Evolutionary conservation across 75 land plant genomes (phyloP).

Genomic region (Cupressus sempervirens): DNA sequence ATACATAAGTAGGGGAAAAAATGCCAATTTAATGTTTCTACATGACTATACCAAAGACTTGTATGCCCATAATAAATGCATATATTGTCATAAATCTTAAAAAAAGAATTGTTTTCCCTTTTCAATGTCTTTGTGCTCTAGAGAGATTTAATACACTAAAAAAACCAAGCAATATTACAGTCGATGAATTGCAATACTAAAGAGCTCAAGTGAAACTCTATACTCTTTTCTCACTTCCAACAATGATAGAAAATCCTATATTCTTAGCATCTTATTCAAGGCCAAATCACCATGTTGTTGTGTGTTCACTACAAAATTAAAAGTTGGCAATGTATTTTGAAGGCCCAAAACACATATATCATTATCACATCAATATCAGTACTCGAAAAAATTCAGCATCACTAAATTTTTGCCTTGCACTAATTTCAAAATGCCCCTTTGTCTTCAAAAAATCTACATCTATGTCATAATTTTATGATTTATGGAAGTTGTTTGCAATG

Average conservation of each 20-base stretch:
- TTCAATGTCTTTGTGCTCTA: no score
- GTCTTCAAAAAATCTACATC: neutral
- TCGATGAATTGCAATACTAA: neutral
- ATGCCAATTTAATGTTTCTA: no score
- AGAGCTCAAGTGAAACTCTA: conserved; percentile 13
- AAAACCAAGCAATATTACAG: neutral
- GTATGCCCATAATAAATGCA: no score
- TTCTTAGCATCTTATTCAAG: neutral
- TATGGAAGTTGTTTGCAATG: conserved; percentile 10
- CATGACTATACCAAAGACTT: no score
- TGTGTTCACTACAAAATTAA: neutral
- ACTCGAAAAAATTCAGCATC: neutral
- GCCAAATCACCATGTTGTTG: neutral
- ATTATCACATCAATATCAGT: neutral
- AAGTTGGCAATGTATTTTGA: neutral
- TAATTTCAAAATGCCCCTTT: neutral
- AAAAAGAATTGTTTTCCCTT: no score
- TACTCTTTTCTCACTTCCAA: neutral
- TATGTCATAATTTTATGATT: neutral
- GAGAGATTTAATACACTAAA: no score
- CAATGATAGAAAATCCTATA: no score
- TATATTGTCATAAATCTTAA: no score
- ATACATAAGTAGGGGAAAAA: neutral
- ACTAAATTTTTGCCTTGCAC: neutral
- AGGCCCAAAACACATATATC: conserved; percentile 1